phyloP scores from a whole-genome alignment of 202 grass and related monocot genomes.

The Dendrocalamus latiflorus region DNA sequence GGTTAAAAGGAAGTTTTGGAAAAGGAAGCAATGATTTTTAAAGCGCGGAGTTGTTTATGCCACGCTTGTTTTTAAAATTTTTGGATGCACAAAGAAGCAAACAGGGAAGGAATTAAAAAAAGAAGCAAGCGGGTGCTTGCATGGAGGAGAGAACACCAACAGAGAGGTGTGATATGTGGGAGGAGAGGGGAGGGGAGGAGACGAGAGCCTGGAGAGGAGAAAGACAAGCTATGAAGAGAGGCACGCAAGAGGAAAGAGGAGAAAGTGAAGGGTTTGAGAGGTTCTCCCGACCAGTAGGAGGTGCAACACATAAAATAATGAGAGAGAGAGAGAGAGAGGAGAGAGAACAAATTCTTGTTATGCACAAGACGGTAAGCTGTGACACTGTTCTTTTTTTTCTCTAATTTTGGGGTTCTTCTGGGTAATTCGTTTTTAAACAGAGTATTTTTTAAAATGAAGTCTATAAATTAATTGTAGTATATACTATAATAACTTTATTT shows the following conservation, averaged over 20 bases:
- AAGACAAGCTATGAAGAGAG: constrained; percentile 33
- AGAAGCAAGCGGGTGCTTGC: constrained; percentile 31
- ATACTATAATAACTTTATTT: too few relatives aligned
- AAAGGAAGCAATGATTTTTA: constrained; percentile 90
- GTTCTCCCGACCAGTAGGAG: constrained; percentile 52
- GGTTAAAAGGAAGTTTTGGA: constrained; percentile 62
- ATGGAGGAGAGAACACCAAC: constrained; percentile 40
- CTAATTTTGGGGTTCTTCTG: too few relatives aligned
- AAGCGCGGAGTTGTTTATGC: constrained; percentile 58
- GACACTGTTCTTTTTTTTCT: too few relatives aligned
- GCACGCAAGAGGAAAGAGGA: constrained; percentile 9
- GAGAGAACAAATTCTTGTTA: too few relatives aligned
- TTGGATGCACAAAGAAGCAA: constrained; percentile 74
- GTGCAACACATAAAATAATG: constrained; percentile 73
- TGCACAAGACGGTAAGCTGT: too few relatives aligned
- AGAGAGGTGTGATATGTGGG: constrained; percentile 37
- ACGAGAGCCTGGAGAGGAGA: too few relatives aligned
- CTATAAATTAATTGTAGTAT: too few relatives aligned
- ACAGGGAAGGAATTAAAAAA: constrained; percentile 50
- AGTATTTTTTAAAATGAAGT: too few relatives aligned
- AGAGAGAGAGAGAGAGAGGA: constrained; percentile 14
- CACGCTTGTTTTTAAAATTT: constrained; percentile 23
- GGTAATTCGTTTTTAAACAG: too few relatives aligned
- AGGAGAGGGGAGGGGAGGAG: neutral
- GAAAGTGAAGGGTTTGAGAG: constrained; percentile 48